Conservation (phyloP, 441 rosid species). For the Lepidium campestre region DNA sequence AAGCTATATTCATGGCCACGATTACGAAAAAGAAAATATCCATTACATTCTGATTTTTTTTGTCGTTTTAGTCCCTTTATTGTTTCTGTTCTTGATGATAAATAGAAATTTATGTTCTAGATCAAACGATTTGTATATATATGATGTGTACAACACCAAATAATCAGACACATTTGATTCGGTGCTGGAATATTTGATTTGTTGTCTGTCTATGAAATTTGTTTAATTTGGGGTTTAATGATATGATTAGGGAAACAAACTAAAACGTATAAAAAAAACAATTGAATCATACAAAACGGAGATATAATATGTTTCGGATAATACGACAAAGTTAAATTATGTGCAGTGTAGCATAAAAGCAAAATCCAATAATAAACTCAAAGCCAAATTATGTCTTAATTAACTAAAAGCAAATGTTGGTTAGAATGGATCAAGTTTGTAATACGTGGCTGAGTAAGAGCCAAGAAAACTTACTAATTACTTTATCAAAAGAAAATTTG, state of each 20-base stretch:
- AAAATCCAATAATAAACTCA: not conserved
- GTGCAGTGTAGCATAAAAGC: not conserved
- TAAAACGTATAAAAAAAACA: not conserved
- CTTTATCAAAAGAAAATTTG: not conserved
- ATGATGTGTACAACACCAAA: not conserved
- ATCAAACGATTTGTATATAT: not conserved
- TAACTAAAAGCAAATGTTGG: not conserved
- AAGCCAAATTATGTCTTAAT: not conserved
- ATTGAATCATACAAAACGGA: not conserved
- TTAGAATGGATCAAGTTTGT: not conserved
- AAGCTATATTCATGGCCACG: not conserved
- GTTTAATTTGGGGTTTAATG: not conserved
- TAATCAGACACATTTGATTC: not conserved
- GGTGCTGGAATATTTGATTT: not conserved
- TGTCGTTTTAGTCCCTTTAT: not conserved
- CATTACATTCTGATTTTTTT: not conserved
- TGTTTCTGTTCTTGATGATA: not conserved
- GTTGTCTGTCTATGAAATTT: not conserved
- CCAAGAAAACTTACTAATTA: not conserved
- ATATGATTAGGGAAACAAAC: not conserved
- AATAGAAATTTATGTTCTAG: not conserved
- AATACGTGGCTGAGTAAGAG: conserved; percentile 4
- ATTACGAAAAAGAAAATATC: not conserved
- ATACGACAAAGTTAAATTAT: not conserved
- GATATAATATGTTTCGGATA: not conserved